Evolutionary conservation across 257 asterid species (phyloP).

Genomic region (Avicennia marina): DNA sequence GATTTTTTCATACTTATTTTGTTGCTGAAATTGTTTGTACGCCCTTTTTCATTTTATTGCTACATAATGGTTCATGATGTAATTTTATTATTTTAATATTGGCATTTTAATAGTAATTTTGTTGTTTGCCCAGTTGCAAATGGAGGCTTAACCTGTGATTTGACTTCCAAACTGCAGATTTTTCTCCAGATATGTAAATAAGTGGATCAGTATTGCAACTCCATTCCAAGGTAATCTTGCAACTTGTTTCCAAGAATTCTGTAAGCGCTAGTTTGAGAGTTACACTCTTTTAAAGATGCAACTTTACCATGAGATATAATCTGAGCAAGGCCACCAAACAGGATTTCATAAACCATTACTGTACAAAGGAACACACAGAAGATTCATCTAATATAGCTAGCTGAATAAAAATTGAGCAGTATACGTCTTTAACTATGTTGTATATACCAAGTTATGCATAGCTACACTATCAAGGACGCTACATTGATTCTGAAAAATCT

Average conservation of each 20-base stretch:
- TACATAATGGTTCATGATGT: background rate
- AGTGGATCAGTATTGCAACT: constrained; percentile 79
- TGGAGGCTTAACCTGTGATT: constrained; percentile 19
- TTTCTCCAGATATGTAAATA: constrained; percentile 67
- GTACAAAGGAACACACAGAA: background rate
- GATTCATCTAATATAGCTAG: background rate
- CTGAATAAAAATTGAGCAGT: background rate
- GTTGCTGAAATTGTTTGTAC: background rate
- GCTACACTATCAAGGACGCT: too few relatives aligned
- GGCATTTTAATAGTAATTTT: background rate
- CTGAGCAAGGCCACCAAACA: background rate
- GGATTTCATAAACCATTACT: constrained; percentile 1
- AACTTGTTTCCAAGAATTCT: background rate
- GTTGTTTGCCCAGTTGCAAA: background rate
- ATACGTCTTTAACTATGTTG: too few relatives aligned
- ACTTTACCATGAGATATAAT: background rate
- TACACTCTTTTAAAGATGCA: background rate
- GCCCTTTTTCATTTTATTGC: background rate
- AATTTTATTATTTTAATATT: too few relatives aligned
- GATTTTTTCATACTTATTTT: background rate
- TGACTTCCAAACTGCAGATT: constrained; percentile 40
- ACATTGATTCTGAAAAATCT: too few relatives aligned
- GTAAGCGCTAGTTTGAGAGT: background rate
- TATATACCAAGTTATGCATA: too few relatives aligned
- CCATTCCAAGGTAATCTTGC: constrained; percentile 73